phyloP scores from a whole-genome alignment of 2,329 filamentous ascomycete genomes.

The Fusarium pseudoanthophilum region DNA sequence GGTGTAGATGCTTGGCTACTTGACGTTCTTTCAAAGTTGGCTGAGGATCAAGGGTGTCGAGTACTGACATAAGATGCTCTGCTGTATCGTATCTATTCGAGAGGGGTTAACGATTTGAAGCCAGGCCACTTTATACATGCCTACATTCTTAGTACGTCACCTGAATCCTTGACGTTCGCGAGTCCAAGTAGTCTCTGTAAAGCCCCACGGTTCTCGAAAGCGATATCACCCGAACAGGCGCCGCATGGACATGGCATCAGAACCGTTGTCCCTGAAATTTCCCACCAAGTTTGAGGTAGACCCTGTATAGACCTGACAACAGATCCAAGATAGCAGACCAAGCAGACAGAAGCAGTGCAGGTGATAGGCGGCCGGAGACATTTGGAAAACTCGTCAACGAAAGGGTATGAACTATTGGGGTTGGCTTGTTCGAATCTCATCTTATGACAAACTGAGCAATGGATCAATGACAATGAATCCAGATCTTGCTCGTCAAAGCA shows the following conservation, averaged over 20 bases:
- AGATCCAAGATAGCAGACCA: not conserved
- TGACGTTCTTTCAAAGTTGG: not conserved
- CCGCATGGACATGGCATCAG: not conserved
- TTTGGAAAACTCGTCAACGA: not conserved
- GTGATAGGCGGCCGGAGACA: not conserved
- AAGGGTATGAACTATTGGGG: not conserved
- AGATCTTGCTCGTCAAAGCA: not conserved
- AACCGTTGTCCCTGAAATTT: not conserved
- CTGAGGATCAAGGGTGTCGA: not conserved
- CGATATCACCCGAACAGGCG: not conserved
- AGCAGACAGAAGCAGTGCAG: not conserved
- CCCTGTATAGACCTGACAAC: not conserved
- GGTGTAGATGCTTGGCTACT: not conserved
- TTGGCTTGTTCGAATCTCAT: not conserved
- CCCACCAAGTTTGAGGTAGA: not conserved
- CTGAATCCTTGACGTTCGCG: no score
- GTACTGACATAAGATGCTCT: not conserved
- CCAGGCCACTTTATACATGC: fast-evolving
- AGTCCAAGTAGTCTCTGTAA: not conserved
- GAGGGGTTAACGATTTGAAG: not conserved
- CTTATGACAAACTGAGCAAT: not conserved
- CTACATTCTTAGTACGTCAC: not conserved
- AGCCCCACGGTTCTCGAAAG: not conserved
- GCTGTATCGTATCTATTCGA: not conserved
- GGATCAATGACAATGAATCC: not conserved